A percentile compares a stretch with the other conserved stretches of the same genome.
These are phyloP conservation scores for Actinidia arguta DNA, from an alignment of 179 eudicot genomes.

Conservation along the genomic window DNA sequence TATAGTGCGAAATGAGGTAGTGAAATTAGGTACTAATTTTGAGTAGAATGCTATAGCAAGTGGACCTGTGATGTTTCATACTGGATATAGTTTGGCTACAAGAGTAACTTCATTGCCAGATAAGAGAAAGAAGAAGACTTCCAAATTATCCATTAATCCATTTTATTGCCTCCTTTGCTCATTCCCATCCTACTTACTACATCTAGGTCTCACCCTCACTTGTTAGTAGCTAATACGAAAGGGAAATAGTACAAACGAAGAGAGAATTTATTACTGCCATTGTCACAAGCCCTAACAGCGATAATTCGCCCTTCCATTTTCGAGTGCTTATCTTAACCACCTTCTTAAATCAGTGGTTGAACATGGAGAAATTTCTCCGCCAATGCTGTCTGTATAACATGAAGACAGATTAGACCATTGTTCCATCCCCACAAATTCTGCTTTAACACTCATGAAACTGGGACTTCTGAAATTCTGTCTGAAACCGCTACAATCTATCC, in stretches of 20 bases:
- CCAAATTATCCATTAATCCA: neutral
- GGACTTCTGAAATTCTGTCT: conserved; percentile 64
- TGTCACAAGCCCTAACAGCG: conserved; percentile 4
- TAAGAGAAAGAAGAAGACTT: neutral
- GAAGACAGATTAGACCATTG: conserved; percentile 39
- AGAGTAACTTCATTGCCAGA: neutral
- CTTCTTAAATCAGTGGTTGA: conserved; percentile 74
- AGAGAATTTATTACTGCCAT: neutral
- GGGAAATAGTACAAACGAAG: neutral
- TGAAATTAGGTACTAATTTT: no score
- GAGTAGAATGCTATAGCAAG: no score
- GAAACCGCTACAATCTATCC: conserved; percentile 33
- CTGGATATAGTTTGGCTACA: neutral
- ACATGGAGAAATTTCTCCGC: conserved; percentile 78
- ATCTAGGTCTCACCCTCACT: neutral
- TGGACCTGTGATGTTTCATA: no score
- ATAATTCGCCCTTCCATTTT: neutral
- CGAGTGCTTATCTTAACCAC: conserved; percentile 54
- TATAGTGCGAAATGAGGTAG: no score
- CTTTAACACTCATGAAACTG: conserved; percentile 74
- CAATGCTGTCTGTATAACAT: conserved; percentile 58
- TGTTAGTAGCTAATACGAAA: conserved; percentile 1
- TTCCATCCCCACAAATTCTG: conserved; percentile 50
- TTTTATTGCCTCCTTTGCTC: conserved; percentile 16
- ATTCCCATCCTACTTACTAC: neutral